Evolutionary conservation across 2,329 filamentous ascomycete genomes (phyloP).

Genomic region (Immersiporthe knoxdaviesiana): DNA sequence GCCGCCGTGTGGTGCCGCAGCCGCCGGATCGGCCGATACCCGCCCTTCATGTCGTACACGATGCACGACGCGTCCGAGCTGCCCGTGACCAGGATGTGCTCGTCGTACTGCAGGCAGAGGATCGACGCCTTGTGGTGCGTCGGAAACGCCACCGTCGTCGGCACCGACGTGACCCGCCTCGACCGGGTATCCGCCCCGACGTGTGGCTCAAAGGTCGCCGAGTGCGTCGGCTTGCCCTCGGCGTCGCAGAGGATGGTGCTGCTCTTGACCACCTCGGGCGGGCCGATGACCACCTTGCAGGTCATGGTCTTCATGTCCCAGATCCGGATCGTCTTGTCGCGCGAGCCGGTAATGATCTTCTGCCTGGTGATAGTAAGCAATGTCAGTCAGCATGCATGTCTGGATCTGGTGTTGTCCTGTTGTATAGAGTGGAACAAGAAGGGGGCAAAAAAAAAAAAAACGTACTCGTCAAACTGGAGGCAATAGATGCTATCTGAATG

Average conservation of each 20-base stretch:
- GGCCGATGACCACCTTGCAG: conserved; percentile 85
- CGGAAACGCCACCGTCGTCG: conserved; percentile 59
- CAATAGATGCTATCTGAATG: conserved; percentile 98
- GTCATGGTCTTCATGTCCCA: conserved; percentile 92
- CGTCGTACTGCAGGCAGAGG: conserved; percentile 92
- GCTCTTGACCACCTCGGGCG: conserved; percentile 65
- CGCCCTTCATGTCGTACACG: conserved; percentile 79
- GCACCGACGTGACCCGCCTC: conserved; percentile 50
- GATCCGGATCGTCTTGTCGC: conserved; percentile 91
- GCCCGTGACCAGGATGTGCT: conserved; percentile 89
- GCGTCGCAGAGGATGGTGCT: conserved; percentile 55
- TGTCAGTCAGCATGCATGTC: background rate
- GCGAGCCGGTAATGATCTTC: conserved; percentile 95
- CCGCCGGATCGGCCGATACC: conserved; percentile 79
- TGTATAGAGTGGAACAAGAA: background rate
- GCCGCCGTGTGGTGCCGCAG: conserved; percentile 81
- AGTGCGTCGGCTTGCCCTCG: conserved; percentile 56
- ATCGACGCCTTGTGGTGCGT: conserved; percentile 89
- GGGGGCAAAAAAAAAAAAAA: conserved; percentile 28
- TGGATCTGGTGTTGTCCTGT: too few relatives aligned
- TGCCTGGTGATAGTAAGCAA: conserved; percentile 52
- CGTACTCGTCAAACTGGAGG: conserved; percentile 94
- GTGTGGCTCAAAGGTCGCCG: conserved; percentile 52
- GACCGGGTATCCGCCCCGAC: conserved; percentile 30
- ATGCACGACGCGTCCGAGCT: conserved; percentile 93